Percentiles rank a stretch among this genome's conserved stretches.
Conservation (phyloP, 2,329 filamentous ascomycete genomes). For the Neonectria magnoliae region DNA sequence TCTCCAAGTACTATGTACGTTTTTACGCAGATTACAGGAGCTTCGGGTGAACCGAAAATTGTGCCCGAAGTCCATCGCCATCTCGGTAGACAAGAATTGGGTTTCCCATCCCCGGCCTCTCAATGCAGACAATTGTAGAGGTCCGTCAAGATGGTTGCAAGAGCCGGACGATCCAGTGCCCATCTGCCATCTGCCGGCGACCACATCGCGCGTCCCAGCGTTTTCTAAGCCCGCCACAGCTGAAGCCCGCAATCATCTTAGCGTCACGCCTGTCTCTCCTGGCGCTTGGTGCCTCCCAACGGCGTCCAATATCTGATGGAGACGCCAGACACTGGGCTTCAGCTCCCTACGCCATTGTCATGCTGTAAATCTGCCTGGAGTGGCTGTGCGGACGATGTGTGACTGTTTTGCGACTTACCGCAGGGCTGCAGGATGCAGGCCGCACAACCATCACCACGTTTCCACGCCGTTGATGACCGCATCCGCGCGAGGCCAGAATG, state of each 20-base stretch:
- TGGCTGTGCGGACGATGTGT: not conserved
- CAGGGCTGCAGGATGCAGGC: slow-evolving; percentile 1
- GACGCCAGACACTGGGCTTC: slow-evolving; percentile 12
- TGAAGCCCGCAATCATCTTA: slow-evolving; percentile 10
- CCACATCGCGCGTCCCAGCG: not conserved
- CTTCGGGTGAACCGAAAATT: not conserved
- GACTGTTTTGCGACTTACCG: not conserved
- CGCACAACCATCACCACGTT: not conserved
- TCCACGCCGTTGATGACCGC: not conserved
- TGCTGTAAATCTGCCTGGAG: not conserved
- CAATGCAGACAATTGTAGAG: not conserved
- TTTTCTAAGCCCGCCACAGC: slow-evolving; percentile 11
- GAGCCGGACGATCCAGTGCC: not conserved
- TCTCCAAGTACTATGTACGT: not conserved
- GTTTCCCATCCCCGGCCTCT: not conserved
- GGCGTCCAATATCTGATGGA: slow-evolving; percentile 14
- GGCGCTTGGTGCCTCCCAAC: not conserved
- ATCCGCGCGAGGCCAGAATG: not conserved
- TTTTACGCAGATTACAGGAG: slow-evolving; percentile 12
- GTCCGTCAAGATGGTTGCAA: slow-evolving; percentile 9
- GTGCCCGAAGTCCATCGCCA: not conserved
- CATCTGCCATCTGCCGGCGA: slow-evolving; percentile 4
- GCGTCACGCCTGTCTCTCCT: not conserved
- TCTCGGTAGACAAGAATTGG: slow-evolving; percentile 2
- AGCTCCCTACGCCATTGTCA: slow-evolving; percentile 13